A percentile compares a stretch with the other conserved stretches of the same genome.
Evolutionary conservation across 2,329 filamentous ascomycete species (phyloP).

Genomic region (Paraconiothyrium brasiliense): DNA sequence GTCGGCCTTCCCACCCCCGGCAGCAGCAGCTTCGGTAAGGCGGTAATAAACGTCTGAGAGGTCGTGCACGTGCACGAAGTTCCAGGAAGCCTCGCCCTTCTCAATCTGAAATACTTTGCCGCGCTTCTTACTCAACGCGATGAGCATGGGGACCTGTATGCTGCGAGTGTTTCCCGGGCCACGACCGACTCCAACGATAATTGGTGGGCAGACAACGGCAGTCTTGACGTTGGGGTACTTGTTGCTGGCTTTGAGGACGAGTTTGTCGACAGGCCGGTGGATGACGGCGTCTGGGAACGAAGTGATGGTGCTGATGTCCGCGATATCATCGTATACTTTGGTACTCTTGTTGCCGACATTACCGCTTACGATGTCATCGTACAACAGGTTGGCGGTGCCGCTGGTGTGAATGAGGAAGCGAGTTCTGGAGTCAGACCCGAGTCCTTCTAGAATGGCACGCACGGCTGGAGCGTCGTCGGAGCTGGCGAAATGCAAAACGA

Average conservation of each 20-base stretch:
- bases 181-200: constrained; percentile 10
- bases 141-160: constrained; percentile 8
- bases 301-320: constrained; percentile 11
- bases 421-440: constrained; percentile 6
- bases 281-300: constrained; percentile 11
- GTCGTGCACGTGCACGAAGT: constrained; percentile 11
- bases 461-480: constrained; percentile 10
- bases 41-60: constrained; percentile 10
- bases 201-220: constrained; percentile 10
- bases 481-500: constrained; percentile 11
- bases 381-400: constrained; percentile 8
- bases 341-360: constrained; percentile 7
- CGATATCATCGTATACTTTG: constrained; percentile 15
- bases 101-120: constrained; percentile 9
- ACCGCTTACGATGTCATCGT: background rate
- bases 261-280: constrained; percentile 11
- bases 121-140: constrained; percentile 11
- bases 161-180: constrained; percentile 13
- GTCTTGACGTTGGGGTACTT: constrained; percentile 10
- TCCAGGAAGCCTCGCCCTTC: constrained; percentile 10
- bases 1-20: constrained; percentile 7
- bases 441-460: constrained; percentile 8
- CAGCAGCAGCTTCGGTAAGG: constrained; percentile 8
- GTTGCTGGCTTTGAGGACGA: constrained; percentile 5
- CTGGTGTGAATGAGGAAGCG: constrained; percentile 14